Evolutionary conservation across 305 asterid species (phyloP).

Genomic region (Solanum hybrid): DNA sequence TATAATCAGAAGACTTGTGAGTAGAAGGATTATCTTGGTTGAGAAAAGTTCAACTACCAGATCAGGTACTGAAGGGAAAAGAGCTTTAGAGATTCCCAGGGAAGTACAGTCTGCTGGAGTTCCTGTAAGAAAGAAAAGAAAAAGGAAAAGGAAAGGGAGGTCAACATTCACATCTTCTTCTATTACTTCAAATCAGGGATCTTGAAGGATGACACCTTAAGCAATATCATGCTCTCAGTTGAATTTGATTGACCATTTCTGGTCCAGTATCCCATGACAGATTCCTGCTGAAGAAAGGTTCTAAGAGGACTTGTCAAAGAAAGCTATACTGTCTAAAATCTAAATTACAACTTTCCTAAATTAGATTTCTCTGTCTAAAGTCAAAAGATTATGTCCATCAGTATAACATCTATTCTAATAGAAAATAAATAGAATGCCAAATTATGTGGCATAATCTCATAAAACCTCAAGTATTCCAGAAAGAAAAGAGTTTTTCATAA

Average conservation of each 20-base stretch:
- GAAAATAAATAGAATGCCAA: background rate
- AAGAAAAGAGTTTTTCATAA: background rate
- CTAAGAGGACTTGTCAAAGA: background rate
- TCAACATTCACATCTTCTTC: background rate
- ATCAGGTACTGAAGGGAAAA: slow-evolving; percentile 61
- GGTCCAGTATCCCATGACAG: background rate
- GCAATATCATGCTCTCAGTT: background rate
- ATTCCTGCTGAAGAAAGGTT: background rate
- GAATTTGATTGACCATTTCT: background rate
- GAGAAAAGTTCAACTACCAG: slow-evolving; percentile 31
- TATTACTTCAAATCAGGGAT: background rate
- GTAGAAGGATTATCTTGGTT: background rate
- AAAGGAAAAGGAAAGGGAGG: background rate
- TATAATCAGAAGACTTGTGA: background rate
- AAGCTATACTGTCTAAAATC: background rate
- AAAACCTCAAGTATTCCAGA: background rate
- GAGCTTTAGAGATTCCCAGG: slow-evolving; percentile 58
- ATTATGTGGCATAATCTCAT: background rate
- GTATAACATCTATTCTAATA: background rate
- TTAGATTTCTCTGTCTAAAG: background rate
- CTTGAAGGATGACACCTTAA: background rate
- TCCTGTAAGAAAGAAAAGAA: slow-evolving; percentile 33
- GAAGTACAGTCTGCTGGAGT: slow-evolving; percentile 88
- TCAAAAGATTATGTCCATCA: background rate
- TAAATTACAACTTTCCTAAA: background rate